Conservation (phyloP, 108 stramenopile species). For the Nitzschia sp. region DNA sequence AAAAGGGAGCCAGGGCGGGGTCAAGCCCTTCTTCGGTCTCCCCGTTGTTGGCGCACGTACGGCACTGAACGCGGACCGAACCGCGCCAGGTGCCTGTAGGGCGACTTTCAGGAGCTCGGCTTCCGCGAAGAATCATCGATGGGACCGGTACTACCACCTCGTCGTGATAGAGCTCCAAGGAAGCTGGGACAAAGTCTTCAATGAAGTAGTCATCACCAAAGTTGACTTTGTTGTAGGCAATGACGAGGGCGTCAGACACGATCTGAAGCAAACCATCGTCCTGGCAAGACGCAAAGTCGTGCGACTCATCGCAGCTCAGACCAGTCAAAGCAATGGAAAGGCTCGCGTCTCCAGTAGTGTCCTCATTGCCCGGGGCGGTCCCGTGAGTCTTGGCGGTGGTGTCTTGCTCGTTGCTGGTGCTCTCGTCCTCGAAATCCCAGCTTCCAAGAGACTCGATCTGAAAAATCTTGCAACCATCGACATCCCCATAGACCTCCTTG, state of each 20-base stretch:
- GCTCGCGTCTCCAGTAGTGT: not conserved
- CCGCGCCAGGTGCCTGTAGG: not conserved
- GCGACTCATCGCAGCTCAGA: not conserved
- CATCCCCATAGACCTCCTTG: slow-evolving; percentile 1
- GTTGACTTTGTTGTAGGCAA: slow-evolving; percentile 7
- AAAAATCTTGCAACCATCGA: not conserved
- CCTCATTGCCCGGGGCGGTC: not conserved
- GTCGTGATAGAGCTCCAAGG: not conserved
- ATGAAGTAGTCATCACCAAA: not conserved
- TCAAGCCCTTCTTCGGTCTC: not conserved
- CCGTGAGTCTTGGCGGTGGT: not conserved
- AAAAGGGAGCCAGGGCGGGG: not conserved
- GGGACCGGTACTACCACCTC: not conserved
- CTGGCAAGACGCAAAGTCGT: not conserved
- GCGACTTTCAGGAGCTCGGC: not conserved
- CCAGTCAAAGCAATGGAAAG: not conserved
- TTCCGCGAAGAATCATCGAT: not conserved
- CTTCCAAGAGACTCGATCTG: not conserved
- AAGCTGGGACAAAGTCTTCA: not conserved
- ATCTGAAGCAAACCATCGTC: not conserved
- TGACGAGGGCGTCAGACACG: slow-evolving; percentile 2
- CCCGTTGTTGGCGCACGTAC: not conserved
- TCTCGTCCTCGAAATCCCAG: not conserved
- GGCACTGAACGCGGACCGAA: not conserved
- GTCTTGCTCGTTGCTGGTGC: not conserved